Percentiles rank a stretch among this genome's conserved stretches.
These are phyloP conservation scores for Cutaneotrichosporon dermatis DNA, from an alignment of 1,284 basidiomycete genomes.

Conservation along the genomic window DNA sequence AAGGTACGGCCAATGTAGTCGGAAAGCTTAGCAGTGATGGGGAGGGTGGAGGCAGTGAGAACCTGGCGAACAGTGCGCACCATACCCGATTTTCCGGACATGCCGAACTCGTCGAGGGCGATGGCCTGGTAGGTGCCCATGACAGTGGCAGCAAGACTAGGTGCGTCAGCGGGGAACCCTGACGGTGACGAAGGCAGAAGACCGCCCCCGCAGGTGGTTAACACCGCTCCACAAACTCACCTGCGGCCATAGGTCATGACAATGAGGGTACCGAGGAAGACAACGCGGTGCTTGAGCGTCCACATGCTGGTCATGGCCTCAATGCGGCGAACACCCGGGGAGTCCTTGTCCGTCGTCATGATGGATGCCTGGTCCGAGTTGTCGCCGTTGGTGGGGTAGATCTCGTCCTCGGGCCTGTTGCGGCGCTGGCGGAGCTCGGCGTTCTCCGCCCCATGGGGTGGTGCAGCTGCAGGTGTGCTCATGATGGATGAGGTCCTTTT, in stretches of 20 bases:
- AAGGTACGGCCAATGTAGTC: slow-evolving; percentile 49
- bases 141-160: slow-evolving; percentile 5
- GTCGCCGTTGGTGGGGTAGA: not conserved
- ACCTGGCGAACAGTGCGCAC: slow-evolving; percentile 41
- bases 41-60: slow-evolving; percentile 38
- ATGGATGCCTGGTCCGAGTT: not conserved
- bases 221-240: not conserved
- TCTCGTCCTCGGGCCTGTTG: not conserved
- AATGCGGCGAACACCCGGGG: slow-evolving; percentile 18
- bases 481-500: too few species aligned
- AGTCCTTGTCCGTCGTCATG: slow-evolving; percentile 7
- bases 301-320: slow-evolving; percentile 15
- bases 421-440: not conserved
- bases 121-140: slow-evolving; percentile 24
- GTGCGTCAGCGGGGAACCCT: not conserved
- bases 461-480: not conserved
- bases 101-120: slow-evolving; percentile 22
- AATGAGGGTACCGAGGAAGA: slow-evolving; percentile 12
- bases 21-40: slow-evolving; percentile 40
- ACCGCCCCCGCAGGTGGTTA: too few species aligned
- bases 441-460: not conserved
- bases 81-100: slow-evolving; percentile 34
- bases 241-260: slow-evolving; percentile 9
- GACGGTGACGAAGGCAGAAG: not conserved
- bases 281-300: not conserved